These are phyloP conservation scores for Quercus tomentella DNA, from an alignment of 331 rosid genomes.

Conservation along the genomic window DNA sequence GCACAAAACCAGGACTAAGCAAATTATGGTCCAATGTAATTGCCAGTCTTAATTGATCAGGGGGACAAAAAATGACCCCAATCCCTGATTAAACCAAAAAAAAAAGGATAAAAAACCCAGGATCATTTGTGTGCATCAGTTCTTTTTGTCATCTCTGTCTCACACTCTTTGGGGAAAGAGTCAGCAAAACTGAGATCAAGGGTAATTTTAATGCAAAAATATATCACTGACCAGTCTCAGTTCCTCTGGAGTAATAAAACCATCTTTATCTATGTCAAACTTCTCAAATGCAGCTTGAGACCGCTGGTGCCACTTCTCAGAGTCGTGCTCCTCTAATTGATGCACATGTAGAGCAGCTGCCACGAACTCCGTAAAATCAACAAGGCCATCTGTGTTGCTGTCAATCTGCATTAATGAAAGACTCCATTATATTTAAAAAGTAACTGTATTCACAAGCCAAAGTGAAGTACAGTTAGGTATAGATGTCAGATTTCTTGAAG, in stretches of 20 bases:
- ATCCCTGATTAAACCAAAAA: too few relatives aligned
- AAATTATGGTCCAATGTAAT: not conserved
- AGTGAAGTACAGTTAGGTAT: not conserved
- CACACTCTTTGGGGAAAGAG: not conserved
- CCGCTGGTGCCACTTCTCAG: slow-evolving; percentile 78
- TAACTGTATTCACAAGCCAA: slow-evolving; percentile 5
- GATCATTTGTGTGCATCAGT: too few relatives aligned
- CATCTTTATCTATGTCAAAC: slow-evolving; percentile 89
- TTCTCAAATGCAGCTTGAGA: slow-evolving; percentile 93
- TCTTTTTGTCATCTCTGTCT: not conserved
- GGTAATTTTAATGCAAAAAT: not conserved
- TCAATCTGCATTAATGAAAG: slow-evolving; percentile 63
- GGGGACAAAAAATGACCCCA: not conserved
- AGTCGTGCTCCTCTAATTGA: slow-evolving; percentile 96
- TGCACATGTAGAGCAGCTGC: slow-evolving; percentile 95
- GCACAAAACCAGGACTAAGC: not conserved
- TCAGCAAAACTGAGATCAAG: not conserved
- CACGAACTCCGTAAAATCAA: slow-evolving; percentile 90
- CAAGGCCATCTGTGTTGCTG: slow-evolving; percentile 97
- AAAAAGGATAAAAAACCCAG: too few relatives aligned
- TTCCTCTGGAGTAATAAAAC: slow-evolving; percentile 94
- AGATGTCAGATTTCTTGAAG: not conserved
- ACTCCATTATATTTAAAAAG: not conserved
- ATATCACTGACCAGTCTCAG: slow-evolving; percentile 77
- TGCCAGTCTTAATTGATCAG: not conserved